Evolutionary conservation across 2,329 filamentous ascomycete genomes (phyloP).

Genomic region (Aspergillus jensenii): DNA sequence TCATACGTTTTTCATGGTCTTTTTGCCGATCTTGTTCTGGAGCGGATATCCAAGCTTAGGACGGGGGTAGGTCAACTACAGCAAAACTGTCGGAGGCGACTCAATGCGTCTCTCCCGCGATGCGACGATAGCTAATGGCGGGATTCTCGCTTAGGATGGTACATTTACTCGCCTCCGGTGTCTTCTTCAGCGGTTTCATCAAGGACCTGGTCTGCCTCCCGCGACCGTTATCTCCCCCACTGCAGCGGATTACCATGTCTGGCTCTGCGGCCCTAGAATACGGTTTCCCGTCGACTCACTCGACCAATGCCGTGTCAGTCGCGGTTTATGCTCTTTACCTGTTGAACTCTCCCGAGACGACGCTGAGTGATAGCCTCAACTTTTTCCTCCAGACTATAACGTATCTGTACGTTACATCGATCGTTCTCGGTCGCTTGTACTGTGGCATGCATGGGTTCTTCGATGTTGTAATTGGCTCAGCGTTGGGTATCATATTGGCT

Average conservation of each 20-base stretch:
- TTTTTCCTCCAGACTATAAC: constrained; percentile 65
- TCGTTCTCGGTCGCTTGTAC: constrained; percentile 87
- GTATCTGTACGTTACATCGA: constrained; percentile 85
- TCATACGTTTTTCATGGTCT: constrained; percentile 98
- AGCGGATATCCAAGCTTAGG: constrained; percentile 83
- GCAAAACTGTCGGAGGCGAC: background rate
- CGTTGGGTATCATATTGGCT: constrained; percentile 68
- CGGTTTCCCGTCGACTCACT: constrained; percentile 95
- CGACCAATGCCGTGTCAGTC: constrained; percentile 93
- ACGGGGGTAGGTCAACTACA: constrained; percentile 68
- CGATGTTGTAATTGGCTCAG: constrained; percentile 79
- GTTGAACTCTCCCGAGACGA: constrained; percentile 65
- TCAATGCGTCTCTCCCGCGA: background rate
- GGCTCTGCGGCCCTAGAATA: constrained; percentile 94
- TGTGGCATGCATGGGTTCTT: constrained; percentile 99
- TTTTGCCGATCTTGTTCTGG: constrained; percentile 94
- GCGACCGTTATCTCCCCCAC: constrained; percentile 83
- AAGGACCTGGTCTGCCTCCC: constrained; percentile 94
- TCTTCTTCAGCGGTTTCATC: constrained; percentile 87
- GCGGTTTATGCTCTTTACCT: constrained; percentile 78
- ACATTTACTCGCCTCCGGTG: constrained; percentile 74
- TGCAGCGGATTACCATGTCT: constrained; percentile 96
- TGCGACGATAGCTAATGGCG: constrained; percentile 13
- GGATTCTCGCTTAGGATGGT: constrained; percentile 45
- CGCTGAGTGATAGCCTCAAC: constrained; percentile 59